Conservation (phyloP, 2,329 filamentous ascomycete genomes). For the Cercospora beticola region DNA sequence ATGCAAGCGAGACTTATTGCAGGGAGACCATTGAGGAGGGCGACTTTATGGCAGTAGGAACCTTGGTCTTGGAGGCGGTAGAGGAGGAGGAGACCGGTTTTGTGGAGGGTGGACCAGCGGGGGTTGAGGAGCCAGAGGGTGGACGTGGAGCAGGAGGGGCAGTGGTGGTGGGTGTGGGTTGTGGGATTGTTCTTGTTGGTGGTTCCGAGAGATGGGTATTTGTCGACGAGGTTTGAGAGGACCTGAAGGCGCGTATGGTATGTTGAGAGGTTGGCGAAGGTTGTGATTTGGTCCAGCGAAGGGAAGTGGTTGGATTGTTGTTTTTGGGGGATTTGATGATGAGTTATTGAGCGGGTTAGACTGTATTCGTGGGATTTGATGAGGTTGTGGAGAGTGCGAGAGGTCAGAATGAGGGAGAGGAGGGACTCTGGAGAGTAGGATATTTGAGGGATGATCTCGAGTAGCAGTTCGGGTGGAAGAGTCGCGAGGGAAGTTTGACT, state of each 20-base stretch:
- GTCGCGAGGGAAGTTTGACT: conserved; percentile 10
- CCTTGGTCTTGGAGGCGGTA: conserved; percentile 34
- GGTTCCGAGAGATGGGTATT: background rate
- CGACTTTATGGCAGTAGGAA: conserved; percentile 26
- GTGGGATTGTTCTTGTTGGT: background rate
- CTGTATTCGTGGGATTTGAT: conserved; percentile 33
- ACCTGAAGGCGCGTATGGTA: background rate
- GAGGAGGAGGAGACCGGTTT: conserved; percentile 35
- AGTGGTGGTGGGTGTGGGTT: background rate
- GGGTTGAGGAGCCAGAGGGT: conserved; percentile 25
- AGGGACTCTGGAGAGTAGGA: conserved; percentile 31
- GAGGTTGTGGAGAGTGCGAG: conserved; percentile 30
- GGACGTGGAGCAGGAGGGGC: background rate
- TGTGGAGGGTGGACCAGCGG: conserved; percentile 36
- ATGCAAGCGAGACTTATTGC: conserved; percentile 36
- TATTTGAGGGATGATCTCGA: conserved; percentile 36
- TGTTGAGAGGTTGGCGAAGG: background rate
- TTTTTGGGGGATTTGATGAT: conserved; percentile 12
- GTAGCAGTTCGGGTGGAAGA: conserved; percentile 34
- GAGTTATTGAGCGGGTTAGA: conserved; percentile 31
- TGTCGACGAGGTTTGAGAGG: background rate
- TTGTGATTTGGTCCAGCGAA: background rate
- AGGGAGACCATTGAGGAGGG: conserved; percentile 32
- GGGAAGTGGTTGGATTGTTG: conserved; percentile 30
- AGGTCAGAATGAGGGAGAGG: conserved; percentile 30